Evolutionary conservation across 2,329 filamentous ascomycete species (phyloP).

Genomic region (Aspergillus latus): DNA sequence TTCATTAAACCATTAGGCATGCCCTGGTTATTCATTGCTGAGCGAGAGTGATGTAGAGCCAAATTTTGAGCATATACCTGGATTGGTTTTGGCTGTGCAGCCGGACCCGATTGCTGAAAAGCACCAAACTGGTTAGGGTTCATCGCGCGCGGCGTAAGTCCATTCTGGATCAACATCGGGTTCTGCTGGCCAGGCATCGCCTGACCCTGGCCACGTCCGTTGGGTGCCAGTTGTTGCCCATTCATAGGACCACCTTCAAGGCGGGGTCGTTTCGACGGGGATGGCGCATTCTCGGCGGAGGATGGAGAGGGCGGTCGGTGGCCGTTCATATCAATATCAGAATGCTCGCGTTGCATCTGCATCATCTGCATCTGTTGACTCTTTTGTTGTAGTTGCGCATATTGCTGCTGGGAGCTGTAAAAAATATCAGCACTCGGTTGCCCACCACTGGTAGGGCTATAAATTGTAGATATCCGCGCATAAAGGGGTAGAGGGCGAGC

Average conservation of each 20-base stretch:
- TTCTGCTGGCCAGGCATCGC: conserved; percentile 68
- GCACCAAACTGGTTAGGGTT: conserved; percentile 73
- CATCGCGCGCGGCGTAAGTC: conserved; percentile 73
- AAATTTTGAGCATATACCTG: conserved; percentile 84
- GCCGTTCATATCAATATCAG: conserved; percentile 80
- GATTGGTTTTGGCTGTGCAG: conserved; percentile 76
- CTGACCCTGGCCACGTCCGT: conserved; percentile 67
- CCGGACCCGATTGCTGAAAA: conserved; percentile 56
- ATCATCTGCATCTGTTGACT: conserved; percentile 59
- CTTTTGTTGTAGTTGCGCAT: conserved; percentile 69
- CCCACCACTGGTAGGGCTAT: not conserved
- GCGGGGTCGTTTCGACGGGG: conserved; percentile 85
- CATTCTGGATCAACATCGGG: conserved; percentile 59
- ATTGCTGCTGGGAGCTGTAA: conserved; percentile 60
- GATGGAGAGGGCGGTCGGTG: conserved; percentile 78
- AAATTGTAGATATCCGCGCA: not conserved
- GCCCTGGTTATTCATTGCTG: conserved; percentile 76
- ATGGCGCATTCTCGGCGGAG: conserved; percentile 82
- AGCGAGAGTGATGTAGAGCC: conserved; percentile 72
- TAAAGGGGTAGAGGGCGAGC: not conserved
- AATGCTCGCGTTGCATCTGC: conserved; percentile 85
- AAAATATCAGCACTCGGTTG: conserved; percentile 23
- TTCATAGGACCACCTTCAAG: conserved; percentile 74
- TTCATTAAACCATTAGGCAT: conserved; percentile 71
- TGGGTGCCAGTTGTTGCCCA: conserved; percentile 73